phyloP scores from a whole-genome alignment of 352 stramenopile genomes.

The Phytophthora kernoviae region DNA sequence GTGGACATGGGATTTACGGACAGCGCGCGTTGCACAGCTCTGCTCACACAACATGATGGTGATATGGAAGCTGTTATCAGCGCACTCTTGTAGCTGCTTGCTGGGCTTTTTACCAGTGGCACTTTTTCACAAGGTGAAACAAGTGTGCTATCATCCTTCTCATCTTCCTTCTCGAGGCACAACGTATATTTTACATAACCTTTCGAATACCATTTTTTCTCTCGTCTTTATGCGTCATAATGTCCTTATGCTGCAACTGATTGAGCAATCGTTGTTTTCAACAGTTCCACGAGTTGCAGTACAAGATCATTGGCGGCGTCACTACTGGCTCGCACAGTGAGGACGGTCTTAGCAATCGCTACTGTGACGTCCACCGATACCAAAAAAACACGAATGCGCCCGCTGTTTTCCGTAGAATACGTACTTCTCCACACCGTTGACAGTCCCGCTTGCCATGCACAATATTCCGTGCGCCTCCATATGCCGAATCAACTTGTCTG shows the following conservation, averaged over 20 bases:
- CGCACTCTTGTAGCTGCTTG: constrained; percentile 36
- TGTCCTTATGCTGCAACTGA: constrained; percentile 9
- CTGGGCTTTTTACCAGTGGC: constrained; percentile 1
- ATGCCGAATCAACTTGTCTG: constrained; percentile 36
- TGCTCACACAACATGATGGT: constrained; percentile 64
- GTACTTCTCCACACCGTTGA: constrained; percentile 74
- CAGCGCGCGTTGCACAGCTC: constrained; percentile 50
- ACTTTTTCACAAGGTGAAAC: constrained; percentile 20
- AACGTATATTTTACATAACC: constrained; percentile 40
- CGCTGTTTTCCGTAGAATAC: constrained; percentile 78
- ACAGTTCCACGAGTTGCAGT: constrained; percentile 45
- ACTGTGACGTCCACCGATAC: constrained; percentile 52
- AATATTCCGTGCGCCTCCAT: constrained; percentile 53
- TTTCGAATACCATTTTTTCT: constrained; percentile 8
- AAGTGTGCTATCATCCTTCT: constrained; percentile 1
- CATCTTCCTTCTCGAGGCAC: constrained; percentile 10
- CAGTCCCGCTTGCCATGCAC: constrained; percentile 78
- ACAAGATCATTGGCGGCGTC: constrained; percentile 53
- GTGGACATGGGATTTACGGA: constrained; percentile 79
- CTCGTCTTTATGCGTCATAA: background rate
- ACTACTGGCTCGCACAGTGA: constrained; percentile 54
- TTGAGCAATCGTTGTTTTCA: constrained; percentile 26
- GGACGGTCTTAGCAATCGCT: constrained; percentile 36
- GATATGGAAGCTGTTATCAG: constrained; percentile 75
- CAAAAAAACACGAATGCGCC: constrained; percentile 51